phyloP scores from a whole-genome alignment of 805 yeast species.

The Lipomyces lipofer region DNA sequence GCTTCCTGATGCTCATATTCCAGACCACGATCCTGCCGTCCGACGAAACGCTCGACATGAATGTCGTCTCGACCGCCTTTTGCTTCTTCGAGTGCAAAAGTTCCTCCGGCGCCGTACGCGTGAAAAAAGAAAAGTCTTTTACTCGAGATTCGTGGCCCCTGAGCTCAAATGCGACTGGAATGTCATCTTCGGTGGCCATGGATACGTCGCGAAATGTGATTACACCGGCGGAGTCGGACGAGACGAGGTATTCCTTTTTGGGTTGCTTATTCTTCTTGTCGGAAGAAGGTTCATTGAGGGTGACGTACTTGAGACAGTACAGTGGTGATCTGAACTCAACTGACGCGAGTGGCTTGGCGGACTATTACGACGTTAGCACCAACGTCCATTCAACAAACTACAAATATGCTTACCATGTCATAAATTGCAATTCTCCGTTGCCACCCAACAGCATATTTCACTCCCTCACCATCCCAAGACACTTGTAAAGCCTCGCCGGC shows the following conservation, averaged over 20 bases:
- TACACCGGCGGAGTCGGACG: slow-evolving; percentile 72
- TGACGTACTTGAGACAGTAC: slow-evolving; percentile 63
- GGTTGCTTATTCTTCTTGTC: neutral
- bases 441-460: slow-evolving; percentile 73
- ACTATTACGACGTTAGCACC: slow-evolving; percentile 48
- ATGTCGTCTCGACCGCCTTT: slow-evolving; percentile 39
- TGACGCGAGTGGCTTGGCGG: slow-evolving; percentile 14
- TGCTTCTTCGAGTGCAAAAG: neutral
- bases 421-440: slow-evolving; percentile 64
- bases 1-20: slow-evolving; percentile 69
- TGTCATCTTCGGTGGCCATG: slow-evolving; percentile 32
- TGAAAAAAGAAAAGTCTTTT: slow-evolving; percentile 63
- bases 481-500: slow-evolving; percentile 38
- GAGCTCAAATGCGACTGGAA: slow-evolving; percentile 50
- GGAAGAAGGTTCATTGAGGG: slow-evolving; percentile 41
- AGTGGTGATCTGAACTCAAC: slow-evolving; percentile 53
- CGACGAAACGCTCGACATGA: slow-evolving; percentile 79
- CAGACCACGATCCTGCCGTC: slow-evolving; percentile 93
- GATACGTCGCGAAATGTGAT: slow-evolving; percentile 54
- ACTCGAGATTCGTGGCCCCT: slow-evolving; percentile 85
- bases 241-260: slow-evolving; percentile 59
- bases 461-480: slow-evolving; percentile 66
- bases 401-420: slow-evolving; percentile 33
- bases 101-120: slow-evolving; percentile 11
- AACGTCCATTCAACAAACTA: too few relatives aligned